Evolutionary conservation across 1,284 basidiomycete genomes (phyloP).

Genomic region (Leucoagaricus sp.): DNA sequence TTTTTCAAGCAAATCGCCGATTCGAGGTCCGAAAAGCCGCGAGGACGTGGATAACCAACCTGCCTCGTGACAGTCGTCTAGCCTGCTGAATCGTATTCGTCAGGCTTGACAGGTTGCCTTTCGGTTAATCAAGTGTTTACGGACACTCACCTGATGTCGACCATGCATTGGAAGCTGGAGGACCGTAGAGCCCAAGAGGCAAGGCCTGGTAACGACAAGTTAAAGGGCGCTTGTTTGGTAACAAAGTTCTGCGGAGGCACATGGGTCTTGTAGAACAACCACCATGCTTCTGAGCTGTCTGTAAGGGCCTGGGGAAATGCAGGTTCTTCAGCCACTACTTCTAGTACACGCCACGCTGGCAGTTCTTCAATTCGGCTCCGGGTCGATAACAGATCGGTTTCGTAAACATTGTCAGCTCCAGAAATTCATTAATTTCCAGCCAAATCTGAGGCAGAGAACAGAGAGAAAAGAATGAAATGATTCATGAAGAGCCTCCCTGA

Average conservation of each 20-base stretch:
- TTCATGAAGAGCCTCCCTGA: no score
- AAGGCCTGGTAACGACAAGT: background rate
- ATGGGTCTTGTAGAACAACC: background rate
- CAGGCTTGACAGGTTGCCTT: background rate
- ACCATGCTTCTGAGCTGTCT: no score
- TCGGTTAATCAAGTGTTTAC: background rate
- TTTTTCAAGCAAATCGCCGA: background rate
- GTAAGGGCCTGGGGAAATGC: background rate
- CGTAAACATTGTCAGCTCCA: no score
- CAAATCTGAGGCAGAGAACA: no score
- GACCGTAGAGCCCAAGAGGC: background rate
- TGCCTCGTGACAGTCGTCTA: background rate
- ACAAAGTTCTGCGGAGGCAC: background rate
- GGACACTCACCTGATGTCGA: conserved; percentile 1
- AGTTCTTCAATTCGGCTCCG: background rate
- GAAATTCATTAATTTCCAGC: background rate
- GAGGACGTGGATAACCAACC: background rate
- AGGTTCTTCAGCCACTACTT: background rate
- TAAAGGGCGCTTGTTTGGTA: background rate
- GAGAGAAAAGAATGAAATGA: no score
- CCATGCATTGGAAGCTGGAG: background rate
- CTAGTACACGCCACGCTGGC: background rate
- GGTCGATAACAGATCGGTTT: no score
- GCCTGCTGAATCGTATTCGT: background rate
- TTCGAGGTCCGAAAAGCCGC: background rate